phyloP scores from a whole-genome alignment of 140 eudicot species.

The Artemisia princeps region DNA sequence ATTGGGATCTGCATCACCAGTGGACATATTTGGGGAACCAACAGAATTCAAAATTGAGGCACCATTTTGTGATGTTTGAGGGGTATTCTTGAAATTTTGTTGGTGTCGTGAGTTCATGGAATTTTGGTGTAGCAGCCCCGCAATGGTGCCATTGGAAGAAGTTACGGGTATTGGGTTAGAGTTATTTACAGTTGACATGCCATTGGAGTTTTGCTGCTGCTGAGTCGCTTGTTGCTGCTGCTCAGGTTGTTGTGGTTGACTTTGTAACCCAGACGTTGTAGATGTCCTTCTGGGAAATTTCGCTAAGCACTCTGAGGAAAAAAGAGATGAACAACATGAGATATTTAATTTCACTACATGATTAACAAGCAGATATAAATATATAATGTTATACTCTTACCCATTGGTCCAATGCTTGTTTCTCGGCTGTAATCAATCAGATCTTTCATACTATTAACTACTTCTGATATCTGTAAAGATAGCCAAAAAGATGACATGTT shows the following conservation, averaged over 20 bases:
- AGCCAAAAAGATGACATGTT: conserved; percentile 17
- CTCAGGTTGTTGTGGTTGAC: conserved; percentile 58
- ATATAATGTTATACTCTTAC: conserved; percentile 34
- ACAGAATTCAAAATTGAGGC: conserved; percentile 42
- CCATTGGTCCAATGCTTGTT: conserved; percentile 93
- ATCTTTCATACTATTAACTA: conserved; percentile 98
- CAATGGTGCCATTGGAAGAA: conserved; percentile 51
- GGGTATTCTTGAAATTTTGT: conserved; percentile 44
- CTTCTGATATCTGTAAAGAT: conserved; percentile 88
- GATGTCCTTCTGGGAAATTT: conserved; percentile 77
- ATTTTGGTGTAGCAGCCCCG: conserved; percentile 74
- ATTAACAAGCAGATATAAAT: background rate
- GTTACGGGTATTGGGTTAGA: conserved; percentile 48
- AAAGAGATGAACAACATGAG: background rate
- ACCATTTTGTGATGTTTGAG: conserved; percentile 40
- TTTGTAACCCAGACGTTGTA: conserved; percentile 51
- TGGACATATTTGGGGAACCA: conserved; percentile 58
- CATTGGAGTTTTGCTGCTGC: conserved; percentile 52
- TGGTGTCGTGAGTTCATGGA: conserved; percentile 72
- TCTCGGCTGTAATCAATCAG: conserved; percentile 93
- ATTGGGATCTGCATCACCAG: conserved; percentile 52
- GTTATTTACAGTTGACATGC: conserved; percentile 50
- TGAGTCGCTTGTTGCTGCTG: conserved; percentile 42
- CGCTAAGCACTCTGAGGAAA: conserved; percentile 77
- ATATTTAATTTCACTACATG: too few species aligned